Percentiles rank a stretch among this genome's conserved stretches.
phyloP scores from a whole-genome alignment of 2,329 filamentous ascomycete genomes.

The Pestalotiopsis fici region DNA sequence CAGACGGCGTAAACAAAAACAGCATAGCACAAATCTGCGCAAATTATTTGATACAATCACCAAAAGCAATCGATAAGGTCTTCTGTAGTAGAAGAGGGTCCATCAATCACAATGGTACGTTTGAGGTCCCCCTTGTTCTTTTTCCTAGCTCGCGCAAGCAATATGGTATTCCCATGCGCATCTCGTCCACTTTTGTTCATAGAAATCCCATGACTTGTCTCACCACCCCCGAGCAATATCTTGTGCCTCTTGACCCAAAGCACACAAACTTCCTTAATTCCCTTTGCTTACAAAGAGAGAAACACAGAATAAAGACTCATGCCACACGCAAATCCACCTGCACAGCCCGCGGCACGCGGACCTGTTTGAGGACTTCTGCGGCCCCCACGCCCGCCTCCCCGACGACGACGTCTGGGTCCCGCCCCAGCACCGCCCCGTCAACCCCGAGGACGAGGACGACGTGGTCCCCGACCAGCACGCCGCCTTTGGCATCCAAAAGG shows the following conservation, averaged over 20 bases:
- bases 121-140: too few species aligned
- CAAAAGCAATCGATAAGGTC: background rate
- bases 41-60: background rate
- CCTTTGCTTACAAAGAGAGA: too few species aligned
- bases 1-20: background rate
- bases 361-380: slow-evolving; percentile 70
- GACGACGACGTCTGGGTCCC: slow-evolving; percentile 82
- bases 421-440: slow-evolving; percentile 76
- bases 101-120: too few species aligned
- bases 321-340: slow-evolving; percentile 76
- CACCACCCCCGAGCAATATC: too few species aligned
- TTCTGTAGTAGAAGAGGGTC: background rate
- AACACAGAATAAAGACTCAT: slow-evolving; percentile 70
- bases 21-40: background rate
- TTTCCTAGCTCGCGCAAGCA: too few species aligned
- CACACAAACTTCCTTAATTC: background rate
- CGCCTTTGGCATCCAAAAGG: slow-evolving; percentile 81
- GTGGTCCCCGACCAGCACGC: slow-evolving; percentile 87
- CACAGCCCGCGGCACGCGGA: slow-evolving; percentile 72
- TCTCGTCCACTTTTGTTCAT: too few species aligned
- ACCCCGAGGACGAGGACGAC: slow-evolving; percentile 87
- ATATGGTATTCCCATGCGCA: too few species aligned
- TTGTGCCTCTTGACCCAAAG: background rate
- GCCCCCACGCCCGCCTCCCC: slow-evolving; percentile 69
- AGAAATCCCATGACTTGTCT: too few species aligned